A percentile compares a stretch with the other conserved stretches of the same genome.
Conservation (phyloP, 192 early-diverging fungal genomes). For the Phlyctochytrium planicorne region DNA sequence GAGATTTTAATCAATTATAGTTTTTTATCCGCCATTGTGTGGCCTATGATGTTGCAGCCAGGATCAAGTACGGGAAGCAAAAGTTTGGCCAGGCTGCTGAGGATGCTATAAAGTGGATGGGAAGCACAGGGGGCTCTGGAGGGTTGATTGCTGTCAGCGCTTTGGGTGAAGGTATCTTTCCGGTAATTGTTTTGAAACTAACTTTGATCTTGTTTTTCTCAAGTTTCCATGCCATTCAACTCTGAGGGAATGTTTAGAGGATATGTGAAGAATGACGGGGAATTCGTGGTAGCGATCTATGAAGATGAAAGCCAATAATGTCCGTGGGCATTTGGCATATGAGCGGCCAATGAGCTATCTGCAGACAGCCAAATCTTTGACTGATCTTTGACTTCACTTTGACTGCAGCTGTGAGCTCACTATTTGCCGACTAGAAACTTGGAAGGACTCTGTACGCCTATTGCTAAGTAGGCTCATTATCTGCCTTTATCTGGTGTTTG, state of each 20-base stretch:
- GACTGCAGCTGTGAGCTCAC: no score
- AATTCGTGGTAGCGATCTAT: no score
- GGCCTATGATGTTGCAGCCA: conserved; percentile 41
- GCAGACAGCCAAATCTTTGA: no score
- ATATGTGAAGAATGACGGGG: conserved; percentile 36
- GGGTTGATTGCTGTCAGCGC: conserved; percentile 45
- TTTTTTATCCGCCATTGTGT: conserved; percentile 43
- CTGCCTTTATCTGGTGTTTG: conserved; percentile 27
- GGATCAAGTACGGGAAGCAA: conserved; percentile 43
- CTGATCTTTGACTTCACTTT: no score
- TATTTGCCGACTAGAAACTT: no score
- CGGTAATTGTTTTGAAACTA: not conserved
- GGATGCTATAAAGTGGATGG: conserved; percentile 28
- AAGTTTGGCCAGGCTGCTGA: conserved; percentile 32
- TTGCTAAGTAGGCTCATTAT: no score
- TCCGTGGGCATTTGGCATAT: no score
- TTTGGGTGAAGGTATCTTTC: conserved; percentile 32
- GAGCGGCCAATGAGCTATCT: no score
- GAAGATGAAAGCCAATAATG: no score
- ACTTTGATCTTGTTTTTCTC: not conserved
- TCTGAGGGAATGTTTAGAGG: conserved; percentile 46
- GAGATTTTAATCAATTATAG: conserved; percentile 12
- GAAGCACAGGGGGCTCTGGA: conserved; percentile 36
- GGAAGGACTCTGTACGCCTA: no score
- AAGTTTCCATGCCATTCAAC: conserved; percentile 45